Base-by-base conservation (phyloP, 2,329 filamentous ascomycete species). In the Colletotrichum sp. region DNA sequence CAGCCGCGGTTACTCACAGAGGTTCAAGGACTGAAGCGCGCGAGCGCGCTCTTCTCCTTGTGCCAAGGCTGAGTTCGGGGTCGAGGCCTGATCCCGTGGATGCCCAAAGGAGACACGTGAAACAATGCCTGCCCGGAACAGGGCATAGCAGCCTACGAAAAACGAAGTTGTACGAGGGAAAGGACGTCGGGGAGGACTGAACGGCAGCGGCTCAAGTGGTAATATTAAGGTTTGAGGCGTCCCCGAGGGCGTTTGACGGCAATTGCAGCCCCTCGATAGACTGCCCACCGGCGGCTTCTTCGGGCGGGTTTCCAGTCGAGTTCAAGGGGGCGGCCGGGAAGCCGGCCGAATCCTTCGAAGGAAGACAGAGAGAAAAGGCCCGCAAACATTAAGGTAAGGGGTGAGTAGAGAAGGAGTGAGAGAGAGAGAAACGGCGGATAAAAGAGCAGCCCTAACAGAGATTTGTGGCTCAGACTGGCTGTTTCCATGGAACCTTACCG, bases 401-500 rank as follows among this genome's bases (percentile, higher is more conserved):
- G 60, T 63, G 44, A 52, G n/a, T 21, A 52, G 44, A 52, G 44
- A 52, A 5, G 5, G 64, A 18, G 12, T 13, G 39, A 7, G 28
- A 67, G n/a, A 24, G 64, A 67, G 18, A 30, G 34, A 28, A 73
- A 28, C 26, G 70, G 16, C 36, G 30, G 36, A 36, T 44, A 36
- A 66, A 30, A 24, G 34, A 59, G 49, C 52, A 66, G 60, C 69
- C 63, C 55, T 71, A 75, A 57, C n/a, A 52, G 69, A 62, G 36
- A 28, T 55, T 64, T 69, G 64, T 65, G 70, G 70, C 73, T 69
- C 70, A 68, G 70, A 69, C 70, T 68, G 57, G n/a, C 44, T 49
- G 69, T 72, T 73, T 69, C 59, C 57, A 73, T 52, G 28, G 55
- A 69, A 60, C 73, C 49, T 65, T 65, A 26, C 44, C 59, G 26